Percentiles rank a stretch among this genome's conserved stretches.
Evolutionary conservation across 2,329 filamentous ascomycete genomes (phyloP).

Genomic region (Epichloe sibirici): DNA sequence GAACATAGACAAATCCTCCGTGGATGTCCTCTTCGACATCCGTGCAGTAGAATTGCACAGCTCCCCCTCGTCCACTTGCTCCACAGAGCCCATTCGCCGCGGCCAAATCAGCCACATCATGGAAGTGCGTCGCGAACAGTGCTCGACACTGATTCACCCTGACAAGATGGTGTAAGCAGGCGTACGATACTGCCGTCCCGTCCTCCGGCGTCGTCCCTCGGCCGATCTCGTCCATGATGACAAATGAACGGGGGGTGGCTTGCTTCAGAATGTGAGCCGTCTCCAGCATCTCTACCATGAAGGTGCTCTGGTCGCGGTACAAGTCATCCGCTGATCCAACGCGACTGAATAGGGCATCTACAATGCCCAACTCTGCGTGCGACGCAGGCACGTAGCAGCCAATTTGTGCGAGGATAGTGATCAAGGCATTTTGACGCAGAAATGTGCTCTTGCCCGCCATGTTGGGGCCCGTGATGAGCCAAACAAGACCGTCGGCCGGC

Average conservation of each 20-base stretch:
- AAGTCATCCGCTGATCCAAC: conserved; percentile 90
- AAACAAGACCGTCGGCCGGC: conserved; percentile 48
- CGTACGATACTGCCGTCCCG: conserved; percentile 80
- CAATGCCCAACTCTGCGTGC: conserved; percentile 74
- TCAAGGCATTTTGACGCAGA: conserved; percentile 86
- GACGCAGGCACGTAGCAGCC: conserved; percentile 87
- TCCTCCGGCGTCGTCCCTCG: conserved; percentile 89
- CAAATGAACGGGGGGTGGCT: conserved; percentile 75
- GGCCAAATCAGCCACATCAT: conserved; percentile 69
- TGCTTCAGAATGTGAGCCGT: conserved; percentile 80
- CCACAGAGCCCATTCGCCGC: conserved; percentile 32
- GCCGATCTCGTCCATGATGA: conserved; percentile 97
- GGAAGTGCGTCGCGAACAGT: conserved; percentile 93
- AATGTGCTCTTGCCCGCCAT: conserved; percentile 98
- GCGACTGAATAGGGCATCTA: conserved; percentile 93
- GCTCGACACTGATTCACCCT: conserved; percentile 65
- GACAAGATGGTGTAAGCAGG: conserved; percentile 74
- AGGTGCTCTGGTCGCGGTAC: conserved; percentile 90
- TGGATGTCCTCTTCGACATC: conserved; percentile 65
- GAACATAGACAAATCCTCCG: conserved; percentile 73
- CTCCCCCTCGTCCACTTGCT: conserved; percentile 17
- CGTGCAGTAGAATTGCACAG: conserved; percentile 71
- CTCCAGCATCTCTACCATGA: conserved; percentile 99
- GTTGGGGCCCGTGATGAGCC: conserved; percentile 75
- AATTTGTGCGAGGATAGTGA: conserved; percentile 84